Evolutionary conservation across 495 filamentous ascomycete species (phyloP).

Genomic region (Penicillium daleae): DNA sequence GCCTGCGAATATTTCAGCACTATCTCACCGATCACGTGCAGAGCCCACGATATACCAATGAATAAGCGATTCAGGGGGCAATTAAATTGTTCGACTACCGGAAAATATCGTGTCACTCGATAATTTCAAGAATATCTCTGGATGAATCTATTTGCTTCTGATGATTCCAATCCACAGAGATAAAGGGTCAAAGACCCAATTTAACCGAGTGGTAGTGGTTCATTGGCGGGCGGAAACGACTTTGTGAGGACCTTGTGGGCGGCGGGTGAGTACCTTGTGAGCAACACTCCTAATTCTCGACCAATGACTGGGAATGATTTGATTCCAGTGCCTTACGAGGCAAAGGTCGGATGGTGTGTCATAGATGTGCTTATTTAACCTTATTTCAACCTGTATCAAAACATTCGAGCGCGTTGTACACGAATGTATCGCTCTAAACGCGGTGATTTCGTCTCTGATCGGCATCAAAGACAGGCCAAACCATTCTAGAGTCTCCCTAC

Average conservation of each 20-base stretch:
- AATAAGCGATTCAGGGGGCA: background rate
- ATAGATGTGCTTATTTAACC: background rate
- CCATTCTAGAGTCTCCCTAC: background rate
- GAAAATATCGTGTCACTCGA: background rate
- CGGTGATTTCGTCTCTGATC: background rate
- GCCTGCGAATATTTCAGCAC: background rate
- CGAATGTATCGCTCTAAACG: background rate
- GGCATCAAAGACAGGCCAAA: background rate
- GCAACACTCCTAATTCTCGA: background rate
- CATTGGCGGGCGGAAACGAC: background rate
- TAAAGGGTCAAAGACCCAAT: background rate
- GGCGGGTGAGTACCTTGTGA: conserved; percentile 1
- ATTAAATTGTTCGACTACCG: background rate
- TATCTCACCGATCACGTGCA: background rate
- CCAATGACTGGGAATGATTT: background rate
- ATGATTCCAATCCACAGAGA: background rate
- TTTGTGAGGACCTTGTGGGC: background rate
- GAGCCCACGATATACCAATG: too few relatives aligned
- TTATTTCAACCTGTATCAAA: background rate
- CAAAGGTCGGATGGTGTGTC: too few relatives aligned
- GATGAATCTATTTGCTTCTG: background rate
- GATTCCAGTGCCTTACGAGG: background rate
- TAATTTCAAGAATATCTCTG: too few relatives aligned
- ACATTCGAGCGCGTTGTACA: background rate
- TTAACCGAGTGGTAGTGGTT: background rate